Evolutionary conservation across 164 flowering plant species (phyloP).

Genomic region (Aristolochia californica): DNA sequence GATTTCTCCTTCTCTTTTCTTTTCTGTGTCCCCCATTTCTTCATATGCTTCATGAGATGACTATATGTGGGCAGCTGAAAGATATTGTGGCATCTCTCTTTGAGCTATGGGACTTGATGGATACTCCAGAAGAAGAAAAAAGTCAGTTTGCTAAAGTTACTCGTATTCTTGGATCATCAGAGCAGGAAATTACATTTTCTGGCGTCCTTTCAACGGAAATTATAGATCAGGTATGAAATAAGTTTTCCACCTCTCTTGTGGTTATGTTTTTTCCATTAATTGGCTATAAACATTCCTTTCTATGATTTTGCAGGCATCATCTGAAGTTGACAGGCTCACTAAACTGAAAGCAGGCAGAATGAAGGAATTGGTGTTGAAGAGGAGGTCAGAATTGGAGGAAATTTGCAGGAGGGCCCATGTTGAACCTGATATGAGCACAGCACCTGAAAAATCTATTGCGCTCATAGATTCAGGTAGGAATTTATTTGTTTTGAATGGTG

Average conservation of each 20-base stretch:
- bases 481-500: neutral
- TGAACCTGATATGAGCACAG: slow-evolving; percentile 76
- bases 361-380: slow-evolving; percentile 84
- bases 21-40: neutral
- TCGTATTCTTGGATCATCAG: slow-evolving; percentile 35
- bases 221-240: slow-evolving; percentile 56
- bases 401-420: slow-evolving; percentile 63
- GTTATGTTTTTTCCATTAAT: neutral
- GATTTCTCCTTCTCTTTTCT: neutral
- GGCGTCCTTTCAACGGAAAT: slow-evolving; percentile 60
- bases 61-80: slow-evolving; percentile 41
- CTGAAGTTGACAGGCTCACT: slow-evolving; percentile 69
- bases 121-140: slow-evolving; percentile 56
- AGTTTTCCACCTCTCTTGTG: neutral
- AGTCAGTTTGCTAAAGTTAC: slow-evolving; percentile 29
- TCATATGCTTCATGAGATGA: neutral
- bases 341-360: slow-evolving; percentile 84
- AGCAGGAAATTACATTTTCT: slow-evolving; percentile 43
- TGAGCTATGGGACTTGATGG: slow-evolving; percentile 91
- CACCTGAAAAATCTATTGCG: slow-evolving; percentile 74
- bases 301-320: slow-evolving; percentile 44
- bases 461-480: slow-evolving; percentile 77
- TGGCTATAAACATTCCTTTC: neutral
- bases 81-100: slow-evolving; percentile 38
- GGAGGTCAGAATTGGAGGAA: slow-evolving; percentile 78